Evolutionary conservation across 2,329 filamentous ascomycete genomes (phyloP).

Genomic region (Aspergillus persii): DNA sequence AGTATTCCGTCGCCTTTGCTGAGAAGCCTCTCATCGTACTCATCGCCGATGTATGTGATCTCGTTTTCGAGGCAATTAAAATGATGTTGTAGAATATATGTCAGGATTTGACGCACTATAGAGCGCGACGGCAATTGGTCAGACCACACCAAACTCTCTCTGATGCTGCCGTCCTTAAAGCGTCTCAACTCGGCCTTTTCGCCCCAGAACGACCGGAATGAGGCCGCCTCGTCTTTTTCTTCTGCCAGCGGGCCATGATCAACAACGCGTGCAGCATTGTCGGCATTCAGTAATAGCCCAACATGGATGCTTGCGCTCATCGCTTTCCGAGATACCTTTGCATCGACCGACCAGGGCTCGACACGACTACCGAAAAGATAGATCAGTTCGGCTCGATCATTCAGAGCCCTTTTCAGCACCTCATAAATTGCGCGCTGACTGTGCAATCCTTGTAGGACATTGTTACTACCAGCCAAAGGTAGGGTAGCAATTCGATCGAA

Average conservation of each 20-base stretch:
- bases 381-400: slow-evolving; percentile 70
- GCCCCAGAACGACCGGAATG: slow-evolving; percentile 91
- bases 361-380: slow-evolving; percentile 50
- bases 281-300: slow-evolving; percentile 69
- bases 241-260: slow-evolving; percentile 88
- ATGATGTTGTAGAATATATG: slow-evolving; percentile 68
- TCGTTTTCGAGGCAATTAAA: slow-evolving; percentile 59
- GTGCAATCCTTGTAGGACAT: slow-evolving; percentile 29
- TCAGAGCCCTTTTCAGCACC: slow-evolving; percentile 68
- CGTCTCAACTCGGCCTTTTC: slow-evolving; percentile 87
- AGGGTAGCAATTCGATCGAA: slow-evolving; percentile 54
- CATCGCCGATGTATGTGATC: slow-evolving; percentile 52
- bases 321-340: slow-evolving; percentile 31
- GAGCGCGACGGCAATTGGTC: slow-evolving; percentile 58
- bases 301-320: slow-evolving; percentile 51
- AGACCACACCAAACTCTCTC: slow-evolving; percentile 87
- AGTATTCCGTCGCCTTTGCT: slow-evolving; percentile 32
- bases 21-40: slow-evolving; percentile 43
- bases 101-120: slow-evolving; percentile 76
- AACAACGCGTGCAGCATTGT: slow-evolving; percentile 70
- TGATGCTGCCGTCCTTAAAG: slow-evolving; percentile 92
- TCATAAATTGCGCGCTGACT: slow-evolving; percentile 53
- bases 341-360: slow-evolving; percentile 50
- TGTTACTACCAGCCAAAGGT: slow-evolving; percentile 23
- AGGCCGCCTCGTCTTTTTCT: slow-evolving; percentile 74